Evolutionary conservation across 805 yeast species (phyloP).

Genomic region (Metschnikowia cubensis): DNA sequence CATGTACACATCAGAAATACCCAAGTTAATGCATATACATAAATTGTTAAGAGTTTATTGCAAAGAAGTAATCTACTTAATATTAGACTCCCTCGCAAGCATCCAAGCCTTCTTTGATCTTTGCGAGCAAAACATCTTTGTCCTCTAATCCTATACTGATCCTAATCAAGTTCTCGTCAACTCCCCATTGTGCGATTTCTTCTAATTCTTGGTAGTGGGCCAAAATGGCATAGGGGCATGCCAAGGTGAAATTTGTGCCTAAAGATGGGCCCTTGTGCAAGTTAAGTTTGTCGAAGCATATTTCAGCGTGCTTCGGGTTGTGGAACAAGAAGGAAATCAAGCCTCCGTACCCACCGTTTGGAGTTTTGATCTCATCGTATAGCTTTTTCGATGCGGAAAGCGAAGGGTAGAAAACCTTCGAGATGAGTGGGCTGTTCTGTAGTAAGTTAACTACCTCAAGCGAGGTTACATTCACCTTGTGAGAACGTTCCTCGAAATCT

Average conservation of each 20-base stretch:
- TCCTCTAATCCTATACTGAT: conserved; percentile 86
- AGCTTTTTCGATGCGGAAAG: conserved; percentile 49
- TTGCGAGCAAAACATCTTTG: conserved; percentile 43
- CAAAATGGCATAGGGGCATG: conserved; percentile 84
- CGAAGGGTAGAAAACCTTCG: conserved; percentile 70
- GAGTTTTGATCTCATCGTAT: conserved; percentile 68
- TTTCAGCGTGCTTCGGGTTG: conserved; percentile 57
- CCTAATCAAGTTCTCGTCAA: conserved; percentile 72
- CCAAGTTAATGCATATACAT: conserved; percentile 5
- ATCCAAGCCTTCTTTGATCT: conserved; percentile 16
- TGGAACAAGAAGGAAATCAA: conserved; percentile 70
- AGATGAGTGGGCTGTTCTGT: conserved; percentile 48
- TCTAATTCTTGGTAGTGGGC: conserved; percentile 84
- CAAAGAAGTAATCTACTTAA: not conserved
- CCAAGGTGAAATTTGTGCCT: conserved; percentile 85
- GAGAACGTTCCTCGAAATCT: conserved; percentile 68
- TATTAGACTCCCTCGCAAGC: conserved; percentile 2
- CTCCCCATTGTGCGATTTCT: conserved; percentile 77
- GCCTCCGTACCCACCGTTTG: conserved; percentile 85
- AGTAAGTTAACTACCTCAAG: conserved; percentile 52
- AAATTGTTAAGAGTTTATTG: not conserved
- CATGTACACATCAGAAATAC: conserved; percentile 32
- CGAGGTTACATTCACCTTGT: conserved; percentile 54
- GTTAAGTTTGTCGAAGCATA: conserved; percentile 67
- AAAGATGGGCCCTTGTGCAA: conserved; percentile 86